Evolutionary conservation across 2,329 filamentous ascomycete genomes (phyloP).

Genomic region (Arthrobotrys sinensis): DNA sequence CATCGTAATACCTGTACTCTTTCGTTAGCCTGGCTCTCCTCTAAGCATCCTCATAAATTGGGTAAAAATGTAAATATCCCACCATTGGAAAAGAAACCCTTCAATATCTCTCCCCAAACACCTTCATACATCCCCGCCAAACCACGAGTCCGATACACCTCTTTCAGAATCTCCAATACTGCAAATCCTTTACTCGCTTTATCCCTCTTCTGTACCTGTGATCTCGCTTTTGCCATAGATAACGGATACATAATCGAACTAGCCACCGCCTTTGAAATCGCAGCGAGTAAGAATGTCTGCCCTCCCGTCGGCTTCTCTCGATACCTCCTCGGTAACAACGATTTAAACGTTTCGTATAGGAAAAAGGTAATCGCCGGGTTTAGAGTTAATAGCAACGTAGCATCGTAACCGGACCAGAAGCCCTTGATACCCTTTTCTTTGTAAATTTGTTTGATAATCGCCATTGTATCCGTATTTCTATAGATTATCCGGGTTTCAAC

Average conservation of each 20-base stretch:
- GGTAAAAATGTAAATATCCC: constrained; percentile 13
- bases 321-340: constrained; percentile 71
- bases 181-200: constrained; percentile 61
- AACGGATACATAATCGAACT: constrained; percentile 87
- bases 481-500: background rate
- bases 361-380: constrained; percentile 91
- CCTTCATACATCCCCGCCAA: constrained; percentile 80
- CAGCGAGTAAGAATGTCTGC: constrained; percentile 78
- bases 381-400: constrained; percentile 82
- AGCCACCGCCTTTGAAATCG: constrained; percentile 82
- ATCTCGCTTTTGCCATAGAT: constrained; percentile 84
- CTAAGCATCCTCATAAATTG: background rate
- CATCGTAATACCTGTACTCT: constrained; percentile 77
- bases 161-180: constrained; percentile 61
- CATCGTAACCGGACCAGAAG: constrained; percentile 91
- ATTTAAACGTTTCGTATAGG: constrained; percentile 80
- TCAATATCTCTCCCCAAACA: constrained; percentile 81
- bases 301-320: constrained; percentile 69
- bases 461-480: constrained; percentile 69
- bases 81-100: constrained; percentile 88
- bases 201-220: constrained; percentile 74
- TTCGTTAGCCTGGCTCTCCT: constrained; percentile 19
- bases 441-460: constrained; percentile 76
- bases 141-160: constrained; percentile 76
- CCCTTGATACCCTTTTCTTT: constrained; percentile 80